Conservation (phyloP, 495 filamentous ascomycete species). For the Cercophora sp. region DNA sequence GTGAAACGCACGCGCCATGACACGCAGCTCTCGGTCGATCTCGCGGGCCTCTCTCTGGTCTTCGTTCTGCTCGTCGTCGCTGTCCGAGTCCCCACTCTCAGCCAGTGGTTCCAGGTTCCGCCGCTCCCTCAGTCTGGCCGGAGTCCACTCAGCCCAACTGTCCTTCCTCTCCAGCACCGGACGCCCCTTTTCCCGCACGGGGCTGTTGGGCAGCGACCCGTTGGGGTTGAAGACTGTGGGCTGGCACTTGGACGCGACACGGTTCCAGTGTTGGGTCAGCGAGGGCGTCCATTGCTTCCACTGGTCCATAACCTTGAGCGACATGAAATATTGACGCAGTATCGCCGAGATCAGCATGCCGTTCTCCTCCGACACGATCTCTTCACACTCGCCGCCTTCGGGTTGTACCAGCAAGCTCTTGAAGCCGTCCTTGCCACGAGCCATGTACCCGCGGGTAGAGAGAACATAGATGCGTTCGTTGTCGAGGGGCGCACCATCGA, state of each 20-base stretch:
- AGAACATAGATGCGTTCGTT: constrained; percentile 58
- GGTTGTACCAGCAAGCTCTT: constrained; percentile 62
- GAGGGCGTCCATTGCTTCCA: constrained; percentile 63
- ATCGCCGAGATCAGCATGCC: constrained; percentile 80
- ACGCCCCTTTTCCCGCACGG: background rate
- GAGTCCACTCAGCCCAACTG: constrained; percentile 41
- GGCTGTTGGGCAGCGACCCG: constrained; percentile 11
- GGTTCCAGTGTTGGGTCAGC: constrained; percentile 57
- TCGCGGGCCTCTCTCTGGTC: constrained; percentile 28
- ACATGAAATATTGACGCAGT: constrained; percentile 84
- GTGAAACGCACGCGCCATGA: constrained; percentile 57
- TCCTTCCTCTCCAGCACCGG: constrained; percentile 21
- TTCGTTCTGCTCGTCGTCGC: constrained; percentile 21
- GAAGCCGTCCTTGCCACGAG: constrained; percentile 79
- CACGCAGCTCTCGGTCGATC: constrained; percentile 34
- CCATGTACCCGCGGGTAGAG: constrained; percentile 81
- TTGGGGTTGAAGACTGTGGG: constrained; percentile 8
- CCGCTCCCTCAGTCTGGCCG: constrained; percentile 41
- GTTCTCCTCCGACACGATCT: constrained; percentile 77
- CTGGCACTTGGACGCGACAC: constrained; percentile 47
- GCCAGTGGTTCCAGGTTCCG: constrained; percentile 23
- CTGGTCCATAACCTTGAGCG: constrained; percentile 68
- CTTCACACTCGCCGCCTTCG: constrained; percentile 69
- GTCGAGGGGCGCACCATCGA: constrained; percentile 58
- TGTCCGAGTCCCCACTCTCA: constrained; percentile 21